A percentile compares a stretch with the other conserved stretches of the same genome.
These are phyloP conservation scores for Pestalotiopsis sp. DNA, from an alignment of 2,329 filamentous ascomycete species.

Conservation along the genomic window DNA sequence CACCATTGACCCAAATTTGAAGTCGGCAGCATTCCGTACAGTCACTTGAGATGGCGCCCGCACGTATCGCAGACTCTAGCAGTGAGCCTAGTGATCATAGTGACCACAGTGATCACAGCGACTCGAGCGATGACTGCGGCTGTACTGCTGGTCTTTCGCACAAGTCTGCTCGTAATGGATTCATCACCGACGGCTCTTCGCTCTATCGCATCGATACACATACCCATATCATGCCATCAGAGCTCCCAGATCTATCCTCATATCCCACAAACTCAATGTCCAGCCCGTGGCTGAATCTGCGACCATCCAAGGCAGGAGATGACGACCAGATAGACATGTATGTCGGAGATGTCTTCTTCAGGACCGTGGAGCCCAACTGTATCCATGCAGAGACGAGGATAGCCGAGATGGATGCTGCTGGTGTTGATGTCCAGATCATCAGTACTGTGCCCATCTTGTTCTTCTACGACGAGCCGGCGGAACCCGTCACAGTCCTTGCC, in stretches of 20 bases:
- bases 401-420: conserved; percentile 33
- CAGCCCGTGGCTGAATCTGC: conserved; percentile 33
- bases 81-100: conserved; percentile 5
- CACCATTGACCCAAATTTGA: not conserved
- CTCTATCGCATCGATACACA: conserved; percentile 37
- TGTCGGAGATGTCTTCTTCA: conserved; percentile 32
- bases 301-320: conserved; percentile 21
- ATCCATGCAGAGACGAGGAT: conserved; percentile 27
- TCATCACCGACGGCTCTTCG: conserved; percentile 15
- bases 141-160: conserved; percentile 8
- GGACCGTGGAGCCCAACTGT: conserved; percentile 34
- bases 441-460: conserved; percentile 37
- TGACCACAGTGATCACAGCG: conserved; percentile 7
- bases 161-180: not conserved
- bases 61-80: conserved; percentile 14
- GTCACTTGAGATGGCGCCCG: conserved; percentile 20
- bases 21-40: conserved; percentile 1
- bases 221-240: conserved; percentile 36
- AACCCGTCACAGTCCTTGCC: conserved; percentile 28
- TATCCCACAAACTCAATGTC: conserved; percentile 45
- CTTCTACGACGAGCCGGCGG: conserved; percentile 33
- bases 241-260: conserved; percentile 39
- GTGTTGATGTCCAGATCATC: conserved; percentile 35
- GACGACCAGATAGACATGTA: conserved; percentile 33
- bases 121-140: conserved; percentile 12